Conservation (phyloP, 257 asterid genomes). For the Schizonepeta tenuifolia region DNA sequence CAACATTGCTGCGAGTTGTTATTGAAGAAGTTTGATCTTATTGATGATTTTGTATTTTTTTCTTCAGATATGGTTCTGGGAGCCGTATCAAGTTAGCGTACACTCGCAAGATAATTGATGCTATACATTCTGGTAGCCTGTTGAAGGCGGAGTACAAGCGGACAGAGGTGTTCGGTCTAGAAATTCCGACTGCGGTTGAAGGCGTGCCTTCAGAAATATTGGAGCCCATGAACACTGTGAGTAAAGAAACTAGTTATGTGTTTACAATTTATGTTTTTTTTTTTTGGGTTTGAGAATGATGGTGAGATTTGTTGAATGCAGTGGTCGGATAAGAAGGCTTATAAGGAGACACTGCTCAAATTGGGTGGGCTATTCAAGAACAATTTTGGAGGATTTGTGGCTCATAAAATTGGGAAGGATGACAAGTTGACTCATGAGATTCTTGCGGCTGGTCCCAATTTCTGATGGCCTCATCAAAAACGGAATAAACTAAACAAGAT, state of each 20-base stretch:
- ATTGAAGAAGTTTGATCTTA: no score
- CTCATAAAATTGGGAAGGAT: constrained; percentile 83
- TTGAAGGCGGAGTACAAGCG: constrained; percentile 59
- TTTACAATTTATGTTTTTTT: not conserved
- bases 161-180: constrained; percentile 88
- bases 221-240: constrained; percentile 87
- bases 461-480: constrained; percentile 35
- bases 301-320: constrained; percentile 37
- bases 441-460: constrained; percentile 89
- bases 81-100: constrained; percentile 86
- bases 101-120: constrained; percentile 91
- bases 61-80: constrained; percentile 81
- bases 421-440: constrained; percentile 74
- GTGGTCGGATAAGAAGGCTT: constrained; percentile 86
- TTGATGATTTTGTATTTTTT: not conserved
- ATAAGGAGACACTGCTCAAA: constrained; percentile 73
- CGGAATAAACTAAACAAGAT: not conserved
- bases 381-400: constrained; percentile 75
- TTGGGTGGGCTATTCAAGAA: constrained; percentile 88
- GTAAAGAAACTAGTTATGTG: constrained; percentile 21
- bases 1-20: no score
- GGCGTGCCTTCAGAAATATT: constrained; percentile 91
- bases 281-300: not conserved
- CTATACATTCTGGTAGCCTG: constrained; percentile 91
- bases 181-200: constrained; percentile 81